These are phyloP conservation scores for Pinus taeda DNA, from an alignment of 75 land plant species.

Conservation along the genomic window DNA sequence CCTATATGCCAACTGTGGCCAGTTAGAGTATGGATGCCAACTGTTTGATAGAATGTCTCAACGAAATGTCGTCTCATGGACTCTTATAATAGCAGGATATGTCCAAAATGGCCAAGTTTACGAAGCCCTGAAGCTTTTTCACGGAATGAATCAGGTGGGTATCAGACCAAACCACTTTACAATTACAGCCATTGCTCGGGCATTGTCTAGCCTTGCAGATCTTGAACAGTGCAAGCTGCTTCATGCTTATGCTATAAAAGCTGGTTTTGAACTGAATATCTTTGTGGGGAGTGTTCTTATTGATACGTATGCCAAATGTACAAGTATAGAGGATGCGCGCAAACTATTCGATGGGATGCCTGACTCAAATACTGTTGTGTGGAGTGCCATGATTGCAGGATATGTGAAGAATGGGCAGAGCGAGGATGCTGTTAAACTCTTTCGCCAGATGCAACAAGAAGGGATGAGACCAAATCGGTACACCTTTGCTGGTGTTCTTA, in stretches of 20 bases:
- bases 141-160: background rate
- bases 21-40: background rate
- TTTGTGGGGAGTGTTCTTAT: conserved; percentile 1
- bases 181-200: background rate
- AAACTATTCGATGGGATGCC: conserved; percentile 9
- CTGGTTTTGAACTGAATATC: background rate
- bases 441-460: background rate
- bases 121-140: background rate
- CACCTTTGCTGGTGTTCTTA: background rate
- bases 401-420: background rate
- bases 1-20: too few relatives aligned
- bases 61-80: background rate
- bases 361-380: conserved; percentile 24
- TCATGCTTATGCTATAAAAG: background rate
- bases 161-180: conserved; percentile 5
- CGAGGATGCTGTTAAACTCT: background rate
- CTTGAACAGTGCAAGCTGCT: background rate
- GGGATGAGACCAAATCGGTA: background rate
- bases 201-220: background rate
- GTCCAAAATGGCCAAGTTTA: background rate
- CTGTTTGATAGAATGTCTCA: background rate
- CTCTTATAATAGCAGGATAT: background rate
- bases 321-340: background rate
- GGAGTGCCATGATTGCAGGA: conserved; percentile 32
- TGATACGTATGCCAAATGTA: background rate